Evolutionary conservation across 1,284 basidiomycete species (phyloP), one percentile per base, ranked within the genome.

Genomic region (Veloboletus limbatus): DNA sequence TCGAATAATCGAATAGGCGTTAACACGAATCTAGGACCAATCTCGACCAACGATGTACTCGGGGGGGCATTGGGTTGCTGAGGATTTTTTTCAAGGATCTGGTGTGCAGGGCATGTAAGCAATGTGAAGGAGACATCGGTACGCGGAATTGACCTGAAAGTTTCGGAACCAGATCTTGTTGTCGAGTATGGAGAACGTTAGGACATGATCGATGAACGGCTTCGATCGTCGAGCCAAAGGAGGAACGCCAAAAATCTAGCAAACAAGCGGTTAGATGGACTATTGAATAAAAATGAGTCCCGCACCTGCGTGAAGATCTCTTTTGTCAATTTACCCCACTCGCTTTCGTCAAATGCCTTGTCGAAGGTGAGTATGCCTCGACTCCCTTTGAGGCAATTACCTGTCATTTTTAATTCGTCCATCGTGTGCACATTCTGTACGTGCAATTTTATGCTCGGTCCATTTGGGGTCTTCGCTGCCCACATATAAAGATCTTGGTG

Each of bases 331-430:
- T 77, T 79, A 53, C 88, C 91, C 82, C 96, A 96, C 63, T 93
- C 92, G 38, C 79, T 82, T 43, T 88, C 80, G 48, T 98, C 93
- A 69, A 99, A 99, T 36, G 77, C 82, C 55, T 86, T 81, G 70
- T 97, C 95, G 67, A 99, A 99, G 61, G 88, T 92, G 52, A 98
- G 74, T 44, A 99, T 73, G 1, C 95, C 96, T 45, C 97, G 76
- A 56, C 88, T 92, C 13, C 97, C 97, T 71, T 97, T 97, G 57
- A 99, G 72, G 68, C 97, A 99, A 69, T 99, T 99, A 20, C 97
- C 97, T 4, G 95, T 97, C 95, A 99, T 92, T 73, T 99, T 99
- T 58, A 99, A 78, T 69, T 99, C 97, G 72, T 99, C 97, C 97
- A 99, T 99, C 32, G 97, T 99, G 69, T 99, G 97, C 47, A 97